Evolutionary conservation across 805 yeast species (phyloP), one percentile per base, ranked within the genome.

Genomic region (Clavispora carvajalis): DNA sequence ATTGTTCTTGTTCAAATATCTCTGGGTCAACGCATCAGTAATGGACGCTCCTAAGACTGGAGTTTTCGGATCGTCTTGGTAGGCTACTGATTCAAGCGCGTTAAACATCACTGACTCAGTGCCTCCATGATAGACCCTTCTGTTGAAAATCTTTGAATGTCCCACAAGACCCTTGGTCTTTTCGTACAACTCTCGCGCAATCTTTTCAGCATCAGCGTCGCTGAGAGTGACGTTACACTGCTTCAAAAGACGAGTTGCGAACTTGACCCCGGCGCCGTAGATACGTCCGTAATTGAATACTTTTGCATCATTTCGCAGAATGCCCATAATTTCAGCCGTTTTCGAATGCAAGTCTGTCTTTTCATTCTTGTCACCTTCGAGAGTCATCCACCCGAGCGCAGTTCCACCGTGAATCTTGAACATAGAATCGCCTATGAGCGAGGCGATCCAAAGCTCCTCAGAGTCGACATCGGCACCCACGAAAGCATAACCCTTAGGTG

Each of bases 381-480:
- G 71, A 2, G 97, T 90, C 99, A 93, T 95, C 99, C 99, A 95
- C 0, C 98, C 97, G 40, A 95, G 75, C 0, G 98, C 95, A 0
- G 98, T 88, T 11, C 95, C 95, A 5, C 99, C 99, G 60, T 93
- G 99, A 18, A 85, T 67, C 24, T 82, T 78, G 62, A 91, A 87
- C 38, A 82, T 77, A 0, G 98, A 82, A 58, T 93, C 99, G 3
- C 99, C 97, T 23, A 91, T 81, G 18, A 95, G 65, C 15, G 96
- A 85, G 0, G 99, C 99, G 50, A 93, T 93, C 99, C 99, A 93
- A 33, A 93, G 70, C 57, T 93, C 99, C 57, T 93, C 99, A 28
- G 96, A 87, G 61, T 93, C 99, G 7, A 93, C 99, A 68, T 93
- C 99, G 0, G 99, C 99, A 8, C 99, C 99, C 7, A 93, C 95